phyloP scores from a whole-genome alignment of 202 grass and related monocot species.

The Schoenoplectus triqueter region DNA sequence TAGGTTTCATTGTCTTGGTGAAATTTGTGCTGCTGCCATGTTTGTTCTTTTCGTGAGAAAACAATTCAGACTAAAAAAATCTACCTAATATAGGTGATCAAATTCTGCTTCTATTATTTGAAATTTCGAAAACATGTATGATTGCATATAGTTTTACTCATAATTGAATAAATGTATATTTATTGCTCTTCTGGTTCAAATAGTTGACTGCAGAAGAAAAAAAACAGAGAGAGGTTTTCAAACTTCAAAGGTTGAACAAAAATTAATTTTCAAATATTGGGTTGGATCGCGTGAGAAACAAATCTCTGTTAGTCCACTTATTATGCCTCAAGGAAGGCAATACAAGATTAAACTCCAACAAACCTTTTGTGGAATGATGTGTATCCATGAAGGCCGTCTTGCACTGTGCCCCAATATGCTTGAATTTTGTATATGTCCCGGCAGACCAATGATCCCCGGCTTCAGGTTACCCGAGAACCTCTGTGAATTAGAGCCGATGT shows the following conservation, averaged over 20 bases:
- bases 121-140: background rate
- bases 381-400: constrained; percentile 37
- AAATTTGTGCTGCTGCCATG: too few relatives aligned
- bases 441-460: constrained; percentile 66
- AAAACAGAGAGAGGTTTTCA: background rate
- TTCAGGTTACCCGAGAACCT: constrained; percentile 71
- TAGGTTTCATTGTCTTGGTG: too few relatives aligned
- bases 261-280: background rate
- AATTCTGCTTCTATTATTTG: background rate
- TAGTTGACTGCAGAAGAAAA: constrained; percentile 2
- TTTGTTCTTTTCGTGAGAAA: background rate
- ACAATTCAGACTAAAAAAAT: background rate
- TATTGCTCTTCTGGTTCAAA: background rate
- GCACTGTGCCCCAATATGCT: constrained; percentile 49
- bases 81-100: background rate
- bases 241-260: constrained; percentile 19
- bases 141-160: background rate
- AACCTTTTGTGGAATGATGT: constrained; percentile 75
- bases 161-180: background rate
- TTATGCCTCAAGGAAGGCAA: background rate
- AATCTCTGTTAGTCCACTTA: background rate
- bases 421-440: constrained; percentile 45
- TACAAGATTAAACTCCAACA: background rate
- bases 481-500: constrained; percentile 43
- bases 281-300: background rate